Evolutionary conservation across 2,329 filamentous ascomycete species (phyloP).

Genomic region (Scopulariopsis brevicaulis): DNA sequence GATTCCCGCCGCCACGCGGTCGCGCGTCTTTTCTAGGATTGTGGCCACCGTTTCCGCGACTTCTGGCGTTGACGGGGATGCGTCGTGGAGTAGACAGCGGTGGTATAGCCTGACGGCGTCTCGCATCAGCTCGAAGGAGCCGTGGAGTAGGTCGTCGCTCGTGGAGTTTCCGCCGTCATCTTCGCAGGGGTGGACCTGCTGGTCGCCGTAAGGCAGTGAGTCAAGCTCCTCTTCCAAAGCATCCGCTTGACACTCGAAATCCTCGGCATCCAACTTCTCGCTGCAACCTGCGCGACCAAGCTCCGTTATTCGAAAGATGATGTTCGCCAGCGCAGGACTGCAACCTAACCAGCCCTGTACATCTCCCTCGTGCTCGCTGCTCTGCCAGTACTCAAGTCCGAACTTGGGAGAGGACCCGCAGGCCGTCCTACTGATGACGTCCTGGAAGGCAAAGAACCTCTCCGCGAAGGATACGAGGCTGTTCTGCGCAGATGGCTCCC

Average conservation of each 20-base stretch:
- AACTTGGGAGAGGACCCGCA: constrained; percentile 34
- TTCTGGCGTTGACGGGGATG: constrained; percentile 23
- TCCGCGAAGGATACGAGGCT: constrained; percentile 24
- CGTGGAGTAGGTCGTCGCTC: not conserved
- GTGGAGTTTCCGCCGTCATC: not conserved
- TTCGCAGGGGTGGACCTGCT: not conserved
- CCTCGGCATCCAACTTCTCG: constrained; percentile 15
- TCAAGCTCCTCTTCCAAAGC: constrained; percentile 3
- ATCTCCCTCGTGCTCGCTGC: constrained; percentile 7
- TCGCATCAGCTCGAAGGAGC: constrained; percentile 23
- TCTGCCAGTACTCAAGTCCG: constrained; percentile 33
- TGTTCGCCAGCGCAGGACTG: constrained; percentile 30
- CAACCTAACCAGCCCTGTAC: constrained; percentile 35
- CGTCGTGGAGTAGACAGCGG: constrained; percentile 29
- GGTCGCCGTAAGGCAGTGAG: not conserved
- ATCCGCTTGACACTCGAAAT: constrained; percentile 19
- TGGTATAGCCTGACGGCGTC: constrained; percentile 31
- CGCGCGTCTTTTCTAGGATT: constrained; percentile 20
- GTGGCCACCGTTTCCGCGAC: constrained; percentile 14
- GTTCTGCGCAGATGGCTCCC: not conserved
- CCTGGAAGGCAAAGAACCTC: constrained; percentile 37
- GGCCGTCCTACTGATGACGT: constrained; percentile 36
- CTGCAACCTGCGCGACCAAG: constrained; percentile 23
- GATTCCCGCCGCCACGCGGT: constrained; percentile 18
- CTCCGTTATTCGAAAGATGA: constrained; percentile 34